Evolutionary conservation across 768 basidiomycete species (phyloP), one percentile per base, ranked within the genome.

Genomic region (Terana coerulea): DNA sequence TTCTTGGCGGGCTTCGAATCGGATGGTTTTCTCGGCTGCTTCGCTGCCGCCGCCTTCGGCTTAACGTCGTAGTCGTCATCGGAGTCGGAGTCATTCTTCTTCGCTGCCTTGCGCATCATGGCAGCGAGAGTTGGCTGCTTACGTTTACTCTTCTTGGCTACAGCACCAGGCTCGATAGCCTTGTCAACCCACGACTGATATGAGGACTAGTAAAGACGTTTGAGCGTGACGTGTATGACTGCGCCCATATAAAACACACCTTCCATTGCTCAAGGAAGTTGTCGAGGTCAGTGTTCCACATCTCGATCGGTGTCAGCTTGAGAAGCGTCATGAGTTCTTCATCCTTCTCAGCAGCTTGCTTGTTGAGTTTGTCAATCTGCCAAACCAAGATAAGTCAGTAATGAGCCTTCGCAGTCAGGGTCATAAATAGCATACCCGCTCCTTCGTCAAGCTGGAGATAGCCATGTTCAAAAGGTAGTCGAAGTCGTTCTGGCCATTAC

Each of bases 381-480:
- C 30, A 11, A 3, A 22, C 9, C 10, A 30, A n/a, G n/a, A 19
- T 37, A 15, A 19, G 39, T 40, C 36, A 17, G 37, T 34, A n/a
- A 29, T 24, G 31, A 24, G 24, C 3, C 42, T 31, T 5, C 35
- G 19, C 15, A 39, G 8, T 40, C 5, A 12, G 34, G 9, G 5
- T 6, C 34, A 4, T 24, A 1, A n/a, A 14, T 10, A 3, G 46
- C 66, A 5, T 47, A 88, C 91, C 83, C 87, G 95, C 70, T 98
- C 95, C 60, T 79, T 85, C 0, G 95, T 99, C 74, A 99, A 73
- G 70, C 87, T 95, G 76, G 83, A 94, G 63, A 99, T 95, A 1
- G 92, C 73, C 95, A 99, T 98, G 14, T 91, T 84, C 52, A 99
- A 72, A 46, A 99, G 70, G 69, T 99, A 98, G 64, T 99, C 95